Conservation (phyloP, 176 grass and related monocot genomes). For the Oryza brachyantha region DNA sequence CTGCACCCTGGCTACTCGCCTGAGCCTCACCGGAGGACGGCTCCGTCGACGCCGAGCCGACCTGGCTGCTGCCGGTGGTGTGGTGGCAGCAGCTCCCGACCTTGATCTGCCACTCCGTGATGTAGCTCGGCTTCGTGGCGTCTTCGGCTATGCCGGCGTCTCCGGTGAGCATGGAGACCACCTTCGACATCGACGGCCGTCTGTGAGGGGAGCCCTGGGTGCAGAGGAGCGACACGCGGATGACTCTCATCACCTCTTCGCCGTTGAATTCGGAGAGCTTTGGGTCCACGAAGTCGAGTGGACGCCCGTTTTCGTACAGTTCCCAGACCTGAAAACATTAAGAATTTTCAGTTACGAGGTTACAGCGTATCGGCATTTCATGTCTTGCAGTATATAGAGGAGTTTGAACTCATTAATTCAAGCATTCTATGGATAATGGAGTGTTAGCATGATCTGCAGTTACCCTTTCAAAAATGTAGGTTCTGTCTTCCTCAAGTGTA, state of each 20-base stretch:
- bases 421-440: neutral
- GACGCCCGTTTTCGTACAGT: conserved; percentile 40
- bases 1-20: neutral
- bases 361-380: neutral
- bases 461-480: conserved; percentile 71
- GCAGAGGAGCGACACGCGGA: conserved; percentile 60
- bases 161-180: conserved; percentile 58
- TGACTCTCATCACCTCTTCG: conserved; percentile 51
- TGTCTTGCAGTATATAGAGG: no score
- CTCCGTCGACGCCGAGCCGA: conserved; percentile 5
- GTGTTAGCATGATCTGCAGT: neutral
- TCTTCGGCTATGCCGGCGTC: conserved; percentile 42
- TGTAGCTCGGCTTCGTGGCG: conserved; percentile 57
- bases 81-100: conserved; percentile 34
- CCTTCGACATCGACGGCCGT: conserved; percentile 72
- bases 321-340: conserved; percentile 46
- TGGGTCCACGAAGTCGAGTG: conserved; percentile 52
- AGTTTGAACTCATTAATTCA: no score
- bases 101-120: conserved; percentile 75
- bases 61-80: conserved; percentile 29
- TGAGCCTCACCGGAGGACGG: neutral
- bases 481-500: conserved; percentile 20
- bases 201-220: conserved; percentile 58
- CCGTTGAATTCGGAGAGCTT: conserved; percentile 38
- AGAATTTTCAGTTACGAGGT: neutral